A percentile compares a stretch with the other conserved stretches of the same genome.
phyloP scores from a whole-genome alignment of 1,139 yeast genomes.

The Geotrichum fermentans region DNA sequence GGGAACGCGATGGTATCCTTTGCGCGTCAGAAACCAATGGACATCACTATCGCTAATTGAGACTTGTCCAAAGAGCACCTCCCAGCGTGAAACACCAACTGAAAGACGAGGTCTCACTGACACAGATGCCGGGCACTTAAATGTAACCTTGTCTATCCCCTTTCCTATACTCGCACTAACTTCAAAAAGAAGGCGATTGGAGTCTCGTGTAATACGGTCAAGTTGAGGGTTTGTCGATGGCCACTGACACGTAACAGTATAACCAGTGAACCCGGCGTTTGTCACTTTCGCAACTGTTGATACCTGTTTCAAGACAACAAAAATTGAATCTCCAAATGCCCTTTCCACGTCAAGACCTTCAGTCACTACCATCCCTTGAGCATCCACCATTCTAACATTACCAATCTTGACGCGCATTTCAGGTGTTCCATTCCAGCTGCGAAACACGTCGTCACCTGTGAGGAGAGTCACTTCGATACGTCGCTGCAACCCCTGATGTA shows the following conservation, averaged over 20 bases:
- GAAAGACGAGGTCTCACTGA: constrained; percentile 10
- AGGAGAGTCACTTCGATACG: constrained; percentile 24
- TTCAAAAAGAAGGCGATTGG: constrained; percentile 9
- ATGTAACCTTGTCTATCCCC: neutral
- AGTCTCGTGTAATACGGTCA: constrained; percentile 22
- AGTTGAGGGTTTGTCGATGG: constrained; percentile 22
- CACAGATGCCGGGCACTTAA: neutral
- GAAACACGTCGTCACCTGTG: constrained; percentile 11
- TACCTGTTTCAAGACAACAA: constrained; percentile 3
- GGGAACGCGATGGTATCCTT: constrained; percentile 20
- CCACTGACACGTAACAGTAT: constrained; percentile 25
- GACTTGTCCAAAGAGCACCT: constrained; percentile 20
- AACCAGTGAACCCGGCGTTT: constrained; percentile 27
- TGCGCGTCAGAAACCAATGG: constrained; percentile 14
- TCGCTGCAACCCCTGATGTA: constrained; percentile 34
- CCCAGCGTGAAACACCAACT: constrained; percentile 21
- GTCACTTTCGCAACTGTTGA: constrained; percentile 1
- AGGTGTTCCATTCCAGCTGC: constrained; percentile 21
- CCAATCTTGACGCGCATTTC: constrained; percentile 21
- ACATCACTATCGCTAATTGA: constrained; percentile 2
- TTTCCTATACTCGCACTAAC: neutral
- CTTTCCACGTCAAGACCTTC: constrained; percentile 7
- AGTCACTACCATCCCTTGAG: constrained; percentile 22
- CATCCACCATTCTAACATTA: constrained; percentile 26
- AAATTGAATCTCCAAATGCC: constrained; percentile 7